Evolutionary conservation across 2,329 filamentous ascomycete genomes (phyloP).

Genomic region (Elsinoe fawcettii): DNA sequence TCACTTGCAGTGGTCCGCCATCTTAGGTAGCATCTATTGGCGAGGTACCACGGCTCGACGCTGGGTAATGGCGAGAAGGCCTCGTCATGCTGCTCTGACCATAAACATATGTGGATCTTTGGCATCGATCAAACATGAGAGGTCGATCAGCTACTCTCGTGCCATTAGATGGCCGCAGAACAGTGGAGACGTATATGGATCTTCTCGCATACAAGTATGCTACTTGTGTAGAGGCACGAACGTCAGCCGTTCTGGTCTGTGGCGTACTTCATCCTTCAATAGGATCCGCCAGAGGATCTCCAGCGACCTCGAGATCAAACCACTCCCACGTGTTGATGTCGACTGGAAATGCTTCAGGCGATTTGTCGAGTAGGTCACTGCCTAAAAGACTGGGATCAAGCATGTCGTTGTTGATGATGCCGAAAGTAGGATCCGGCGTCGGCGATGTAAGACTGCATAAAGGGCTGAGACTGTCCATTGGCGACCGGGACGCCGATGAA

Average conservation of each 20-base stretch:
- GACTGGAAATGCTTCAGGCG: background rate
- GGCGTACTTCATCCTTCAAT: slow-evolving; percentile 15
- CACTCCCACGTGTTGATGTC: background rate
- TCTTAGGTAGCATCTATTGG: too few relatives aligned
- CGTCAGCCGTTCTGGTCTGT: background rate
- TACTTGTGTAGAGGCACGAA: too few relatives aligned
- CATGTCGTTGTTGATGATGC: background rate
- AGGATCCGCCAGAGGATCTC: background rate
- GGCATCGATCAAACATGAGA: too few relatives aligned
- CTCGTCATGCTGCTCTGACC: too few relatives aligned
- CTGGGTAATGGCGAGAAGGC: too few relatives aligned
- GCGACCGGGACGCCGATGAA: background rate
- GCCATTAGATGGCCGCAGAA: too few relatives aligned
- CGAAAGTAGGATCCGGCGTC: background rate
- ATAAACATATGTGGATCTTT: too few relatives aligned
- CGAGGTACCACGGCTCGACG: too few relatives aligned
- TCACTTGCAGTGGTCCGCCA: too few relatives aligned
- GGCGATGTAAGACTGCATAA: background rate
- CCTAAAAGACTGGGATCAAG: background rate
- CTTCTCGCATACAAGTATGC: too few relatives aligned
- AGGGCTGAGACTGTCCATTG: background rate
- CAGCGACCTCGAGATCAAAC: background rate
- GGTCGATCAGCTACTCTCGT: too few relatives aligned
- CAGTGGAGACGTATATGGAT: too few relatives aligned
- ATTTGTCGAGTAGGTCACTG: background rate